Evolutionary conservation across 176 grass and related monocot genomes (phyloP), one percentile per base, ranked within the genome.

Genomic region (Bolboschoenus planiculmis): DNA sequence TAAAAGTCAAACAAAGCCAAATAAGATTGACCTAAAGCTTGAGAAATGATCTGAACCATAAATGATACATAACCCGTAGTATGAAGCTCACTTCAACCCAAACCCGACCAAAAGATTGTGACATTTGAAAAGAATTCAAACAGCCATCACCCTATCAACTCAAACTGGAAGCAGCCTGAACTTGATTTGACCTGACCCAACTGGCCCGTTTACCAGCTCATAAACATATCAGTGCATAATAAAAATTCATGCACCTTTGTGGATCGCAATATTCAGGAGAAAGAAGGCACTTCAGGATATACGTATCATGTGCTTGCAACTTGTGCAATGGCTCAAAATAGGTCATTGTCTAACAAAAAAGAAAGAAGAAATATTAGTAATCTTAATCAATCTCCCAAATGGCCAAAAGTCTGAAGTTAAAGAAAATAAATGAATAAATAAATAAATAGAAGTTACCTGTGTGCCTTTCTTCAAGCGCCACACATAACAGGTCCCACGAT

Each of bases 241-340:
- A 74, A 48, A 29, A 63, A 1, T 16, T 31, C 20, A 54, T 50
- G 53, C 84, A 94, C 94, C 92, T 92, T 53, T 94, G 91, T 23
- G 94, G 94, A 27, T 97, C 94, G 70, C 88, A 95, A 83, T 90
- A 94, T 89, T 97, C 92, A 56, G 92, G 95, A 53, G 95, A 94
- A 78, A 97, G 95, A 53, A 97, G 80, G 78, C 92, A 97, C 67
- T 94, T 97, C 87, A 97, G 84, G 68, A 97, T 94, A 87, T 90
- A 92, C 14, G 81, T 88, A 87, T 92, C 84, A 83, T 97, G 95
- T 18, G 95, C 95, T 92, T 94, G 95, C 80, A 97, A 84, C 74
- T 94, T 97, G 86, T 94, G 92, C 35, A 92, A 88, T 8, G 86
- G 90, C 74, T 88, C 84, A 59, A 92, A 94, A 62, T 89, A 92